Base-by-base conservation (phyloP, 169 alveolate genomes). In the Plasmodium vinckei region DNA sequence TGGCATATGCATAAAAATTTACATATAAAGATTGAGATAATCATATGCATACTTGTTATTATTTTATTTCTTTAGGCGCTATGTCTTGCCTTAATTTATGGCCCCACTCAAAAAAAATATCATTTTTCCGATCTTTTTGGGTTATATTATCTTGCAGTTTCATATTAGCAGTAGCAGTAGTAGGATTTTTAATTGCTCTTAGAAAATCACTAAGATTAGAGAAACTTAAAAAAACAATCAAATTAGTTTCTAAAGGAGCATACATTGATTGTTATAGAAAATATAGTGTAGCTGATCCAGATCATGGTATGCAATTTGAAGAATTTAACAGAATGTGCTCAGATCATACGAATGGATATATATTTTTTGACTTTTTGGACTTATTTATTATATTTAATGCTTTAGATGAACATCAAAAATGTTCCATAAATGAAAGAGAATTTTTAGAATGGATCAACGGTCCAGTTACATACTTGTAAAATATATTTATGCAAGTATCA, bases 381-480 rank as follows among this genome's bases (percentile, higher is more conserved):
- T 88, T 96, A 27, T 95, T 95, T 77, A 95, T 96, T 51, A 94
- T 96, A 51, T 96, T 92, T 89, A 95, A 95, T 82, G 98, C 97
- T 27, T 92, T 96, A 39, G 98, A 96, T 71, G 98, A 96, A 51
- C 96, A 96, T 79, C 98, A 96, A 84, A 96, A 96, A 61, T 93
- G 96, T 60, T 97, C 98, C 23, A 95, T 96, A 75, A 95, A 95
- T 86, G 98, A 96, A 82, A 91, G 98, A 60, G 98, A 96, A 69
- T 96, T 96, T 67, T 86, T 94, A 64, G 97, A 95, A 63, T 96
- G 98, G 98, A 94, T 96, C 93, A 95, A 95, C 27, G 98, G 97
- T 0, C 89, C 89, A 44, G 89, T 79, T 2, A 79, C 89, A 2
- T 79, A 79, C 63, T 79, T 79, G 33, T 79, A 47, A 79, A 42